phyloP scores from a whole-genome alignment of 2,329 filamentous ascomycete species.

The Xylaria multiplex region DNA sequence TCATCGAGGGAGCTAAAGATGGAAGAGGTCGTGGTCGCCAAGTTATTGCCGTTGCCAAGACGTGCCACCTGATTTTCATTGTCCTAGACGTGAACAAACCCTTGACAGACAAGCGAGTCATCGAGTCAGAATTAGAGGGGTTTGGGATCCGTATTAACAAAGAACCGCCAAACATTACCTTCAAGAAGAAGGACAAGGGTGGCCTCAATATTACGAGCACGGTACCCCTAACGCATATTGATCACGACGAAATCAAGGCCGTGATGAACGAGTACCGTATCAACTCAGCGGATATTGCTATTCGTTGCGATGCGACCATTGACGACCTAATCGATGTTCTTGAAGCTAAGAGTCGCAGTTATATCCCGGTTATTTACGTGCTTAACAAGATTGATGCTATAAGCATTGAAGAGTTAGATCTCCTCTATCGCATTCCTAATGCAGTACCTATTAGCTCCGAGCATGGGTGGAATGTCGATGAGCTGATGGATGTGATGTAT shows the following conservation, averaged over 20 bases:
- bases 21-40: constrained; percentile 97
- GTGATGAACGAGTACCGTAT: constrained; percentile 98
- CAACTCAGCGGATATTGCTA: constrained; percentile 94
- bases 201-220: constrained; percentile 97
- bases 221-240: constrained; percentile 89
- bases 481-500: constrained; percentile 92
- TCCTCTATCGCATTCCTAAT: constrained; percentile 96
- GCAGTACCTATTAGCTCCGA: constrained; percentile 97
- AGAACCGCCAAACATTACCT: constrained; percentile 95
- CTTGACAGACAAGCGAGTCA: constrained; percentile 93
- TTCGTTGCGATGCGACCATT: constrained; percentile 96
- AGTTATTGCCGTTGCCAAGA: constrained; percentile 98
- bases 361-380: constrained; percentile 99
- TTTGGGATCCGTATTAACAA: constrained; percentile 99
- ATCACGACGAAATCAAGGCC: constrained; percentile 95
- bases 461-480: constrained; percentile 97
- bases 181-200: constrained; percentile 99
- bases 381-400: constrained; percentile 99
- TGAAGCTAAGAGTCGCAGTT: constrained; percentile 92
- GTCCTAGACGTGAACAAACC: constrained; percentile 99
- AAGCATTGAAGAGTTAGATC: constrained; percentile 94
- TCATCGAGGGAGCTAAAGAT: constrained; percentile 98
- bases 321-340: constrained; percentile 97
- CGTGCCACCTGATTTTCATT: constrained; percentile 98
- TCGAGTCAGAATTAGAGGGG: constrained; percentile 93